Conservation (phyloP, 306 rosid species). For the Benincasa hispida region DNA sequence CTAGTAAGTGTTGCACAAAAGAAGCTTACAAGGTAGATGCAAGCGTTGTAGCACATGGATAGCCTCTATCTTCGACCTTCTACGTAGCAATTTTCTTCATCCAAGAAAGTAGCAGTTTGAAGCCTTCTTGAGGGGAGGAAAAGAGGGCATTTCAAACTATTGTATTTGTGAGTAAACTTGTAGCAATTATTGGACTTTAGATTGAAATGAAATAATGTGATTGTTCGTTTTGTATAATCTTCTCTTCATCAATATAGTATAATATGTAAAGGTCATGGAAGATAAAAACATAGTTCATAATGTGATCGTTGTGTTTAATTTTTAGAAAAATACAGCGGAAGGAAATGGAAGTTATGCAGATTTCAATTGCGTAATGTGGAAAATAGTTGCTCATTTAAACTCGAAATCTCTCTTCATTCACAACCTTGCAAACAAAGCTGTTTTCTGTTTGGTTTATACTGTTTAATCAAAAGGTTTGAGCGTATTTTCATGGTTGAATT, state of each 20-base stretch:
- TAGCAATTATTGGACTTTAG: not conserved
- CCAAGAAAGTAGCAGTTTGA: not conserved
- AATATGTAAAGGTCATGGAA: too few species aligned
- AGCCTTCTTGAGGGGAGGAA: not conserved
- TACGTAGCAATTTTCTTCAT: not conserved
- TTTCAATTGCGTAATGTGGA: too few species aligned
- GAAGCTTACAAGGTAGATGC: too few species aligned
- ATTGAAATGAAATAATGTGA: not conserved
- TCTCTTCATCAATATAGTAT: not conserved
- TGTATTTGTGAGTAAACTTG: not conserved
- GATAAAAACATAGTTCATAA: not conserved
- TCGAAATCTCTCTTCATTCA: too few species aligned
- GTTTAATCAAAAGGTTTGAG: too few species aligned
- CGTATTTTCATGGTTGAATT: too few species aligned
- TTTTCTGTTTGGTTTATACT: too few species aligned
- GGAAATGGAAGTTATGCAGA: too few species aligned
- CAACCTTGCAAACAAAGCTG: too few species aligned
- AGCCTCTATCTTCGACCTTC: not conserved
- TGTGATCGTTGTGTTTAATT: too few species aligned
- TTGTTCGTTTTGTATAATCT: not conserved
- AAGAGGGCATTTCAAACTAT: not conserved
- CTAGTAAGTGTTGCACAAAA: not conserved
- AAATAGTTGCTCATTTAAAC: too few species aligned
- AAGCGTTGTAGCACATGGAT: not conserved
- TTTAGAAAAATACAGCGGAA: too few species aligned